Evolutionary conservation across 176 grass and related monocot species (phyloP).

Genomic region (Hordeum vulgare): DNA sequence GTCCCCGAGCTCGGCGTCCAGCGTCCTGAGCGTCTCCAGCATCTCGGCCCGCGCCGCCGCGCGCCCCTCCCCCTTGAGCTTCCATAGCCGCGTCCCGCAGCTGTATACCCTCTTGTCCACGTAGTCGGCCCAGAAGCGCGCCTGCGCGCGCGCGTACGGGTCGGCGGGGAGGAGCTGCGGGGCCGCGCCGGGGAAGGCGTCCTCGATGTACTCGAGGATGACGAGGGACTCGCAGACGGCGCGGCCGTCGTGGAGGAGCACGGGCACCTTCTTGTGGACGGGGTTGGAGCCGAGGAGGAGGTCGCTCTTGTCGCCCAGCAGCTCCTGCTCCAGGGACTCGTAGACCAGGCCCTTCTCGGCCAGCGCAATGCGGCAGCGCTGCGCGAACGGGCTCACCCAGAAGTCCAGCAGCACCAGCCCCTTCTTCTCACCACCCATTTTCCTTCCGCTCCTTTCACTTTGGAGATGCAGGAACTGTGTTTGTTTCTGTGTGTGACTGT

Average conservation of each 20-base stretch:
- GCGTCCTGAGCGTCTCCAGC: neutral
- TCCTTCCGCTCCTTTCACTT: neutral
- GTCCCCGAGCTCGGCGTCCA: neutral
- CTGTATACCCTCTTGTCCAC: constrained; percentile 16
- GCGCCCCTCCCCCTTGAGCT: constrained; percentile 13
- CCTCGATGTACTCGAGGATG: constrained; percentile 55
- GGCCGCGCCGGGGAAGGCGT: neutral
- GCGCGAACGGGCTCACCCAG: constrained; percentile 4
- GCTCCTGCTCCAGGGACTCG: neutral
- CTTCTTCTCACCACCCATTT: neutral
- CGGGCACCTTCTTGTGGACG: constrained; percentile 44
- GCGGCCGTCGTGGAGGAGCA: constrained; percentile 33
- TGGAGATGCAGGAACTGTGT: neutral
- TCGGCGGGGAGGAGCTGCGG: constrained; percentile 7
- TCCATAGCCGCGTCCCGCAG: constrained; percentile 20
- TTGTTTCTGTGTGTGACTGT: neutral
- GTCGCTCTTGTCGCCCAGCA: neutral
- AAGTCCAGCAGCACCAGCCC: constrained; percentile 1
- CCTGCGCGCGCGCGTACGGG: constrained; percentile 21
- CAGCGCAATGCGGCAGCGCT: neutral
- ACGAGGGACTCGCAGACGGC: constrained; percentile 31
- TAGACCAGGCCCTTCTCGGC: neutral
- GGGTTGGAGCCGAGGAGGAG: constrained; percentile 30
- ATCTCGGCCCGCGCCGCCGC: constrained; percentile 17
- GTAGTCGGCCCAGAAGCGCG: constrained; percentile 42